Percentiles rank a stretch among this genome's conserved stretches.
Evolutionary conservation across 2,329 filamentous ascomycete genomes (phyloP).

Genomic region (Ampelomyces quisqualis): DNA sequence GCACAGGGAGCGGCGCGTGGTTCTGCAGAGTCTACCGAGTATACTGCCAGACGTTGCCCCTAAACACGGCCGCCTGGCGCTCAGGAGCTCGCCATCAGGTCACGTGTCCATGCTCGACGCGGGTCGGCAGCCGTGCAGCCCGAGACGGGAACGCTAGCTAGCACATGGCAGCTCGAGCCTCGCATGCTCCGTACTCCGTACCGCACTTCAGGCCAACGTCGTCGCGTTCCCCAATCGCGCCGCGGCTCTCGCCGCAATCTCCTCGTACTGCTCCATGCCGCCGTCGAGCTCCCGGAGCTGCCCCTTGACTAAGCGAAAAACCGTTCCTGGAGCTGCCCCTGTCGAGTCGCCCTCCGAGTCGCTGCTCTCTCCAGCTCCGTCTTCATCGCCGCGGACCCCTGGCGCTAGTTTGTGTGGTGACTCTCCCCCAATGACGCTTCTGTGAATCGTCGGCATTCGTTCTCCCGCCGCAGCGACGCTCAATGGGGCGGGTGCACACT

Average conservation of each 20-base stretch:
- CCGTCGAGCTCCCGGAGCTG: slow-evolving; percentile 38
- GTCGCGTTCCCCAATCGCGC: slow-evolving; percentile 24
- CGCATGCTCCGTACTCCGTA: background rate
- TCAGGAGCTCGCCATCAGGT: slow-evolving; percentile 19
- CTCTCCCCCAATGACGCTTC: slow-evolving; percentile 67
- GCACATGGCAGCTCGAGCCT: too few relatives aligned
- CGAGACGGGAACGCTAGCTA: slow-evolving; percentile 20
- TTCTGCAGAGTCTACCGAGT: too few relatives aligned
- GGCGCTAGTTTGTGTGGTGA: slow-evolving; percentile 43
- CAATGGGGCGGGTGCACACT: slow-evolving; percentile 26
- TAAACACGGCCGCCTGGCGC: slow-evolving; percentile 14
- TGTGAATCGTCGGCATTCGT: slow-evolving; percentile 29
- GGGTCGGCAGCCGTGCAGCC: slow-evolving; percentile 17
- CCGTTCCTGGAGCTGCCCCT: slow-evolving; percentile 46
- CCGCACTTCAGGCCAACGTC: background rate
- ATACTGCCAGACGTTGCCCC: slow-evolving; percentile 27
- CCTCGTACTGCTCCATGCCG: slow-evolving; percentile 44
- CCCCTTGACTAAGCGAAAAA: slow-evolving; percentile 40
- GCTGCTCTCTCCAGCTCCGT: slow-evolving; percentile 46
- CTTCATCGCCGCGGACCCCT: slow-evolving; percentile 43
- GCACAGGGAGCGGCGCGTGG: slow-evolving; percentile 14
- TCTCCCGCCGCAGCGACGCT: background rate
- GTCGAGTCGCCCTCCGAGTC: slow-evolving; percentile 50
- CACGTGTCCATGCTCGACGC: slow-evolving; percentile 14
- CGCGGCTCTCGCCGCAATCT: slow-evolving; percentile 37